Evolutionary conservation across 176 grass and related monocot species (phyloP).

Genomic region (Typha latifolia): DNA sequence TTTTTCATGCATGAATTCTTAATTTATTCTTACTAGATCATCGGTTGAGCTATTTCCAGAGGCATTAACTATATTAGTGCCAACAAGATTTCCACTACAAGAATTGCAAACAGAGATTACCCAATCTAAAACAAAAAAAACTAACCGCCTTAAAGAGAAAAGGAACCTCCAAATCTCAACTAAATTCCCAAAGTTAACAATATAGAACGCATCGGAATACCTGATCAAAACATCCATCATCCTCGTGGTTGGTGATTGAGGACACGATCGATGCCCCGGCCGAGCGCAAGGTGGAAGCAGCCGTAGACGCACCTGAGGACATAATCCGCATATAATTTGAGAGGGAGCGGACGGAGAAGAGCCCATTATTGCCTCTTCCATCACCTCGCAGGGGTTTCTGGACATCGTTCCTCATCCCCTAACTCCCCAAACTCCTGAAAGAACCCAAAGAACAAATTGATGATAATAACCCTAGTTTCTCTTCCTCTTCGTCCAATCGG

Average conservation of each 20-base stretch:
- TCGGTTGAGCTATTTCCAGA: no score
- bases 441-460: neutral
- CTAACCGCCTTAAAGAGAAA: neutral
- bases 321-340: conserved; percentile 80
- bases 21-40: no score
- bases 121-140: neutral
- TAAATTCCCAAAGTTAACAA: neutral
- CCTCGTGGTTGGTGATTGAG: conserved; percentile 57
- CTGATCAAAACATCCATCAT: conserved; percentile 55
- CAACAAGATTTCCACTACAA: no score
- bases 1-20: no score
- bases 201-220: conserved; percentile 15
- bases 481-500: neutral
- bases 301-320: conserved; percentile 85
- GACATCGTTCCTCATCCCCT: conserved; percentile 65
- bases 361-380: conserved; percentile 23
- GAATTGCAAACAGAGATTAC: neutral
- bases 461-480: neutral
- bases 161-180: neutral
- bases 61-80: no score
- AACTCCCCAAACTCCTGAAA: neutral
- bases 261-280: conserved; percentile 56
- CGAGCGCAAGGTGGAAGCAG: conserved; percentile 57
- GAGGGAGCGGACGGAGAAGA: conserved; percentile 61
- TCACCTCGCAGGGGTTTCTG: conserved; percentile 28